Evolutionary conservation across 2,329 filamentous ascomycete species (phyloP), one percentile per base, ranked within the genome.

Genomic region (Fusarium secorum): DNA sequence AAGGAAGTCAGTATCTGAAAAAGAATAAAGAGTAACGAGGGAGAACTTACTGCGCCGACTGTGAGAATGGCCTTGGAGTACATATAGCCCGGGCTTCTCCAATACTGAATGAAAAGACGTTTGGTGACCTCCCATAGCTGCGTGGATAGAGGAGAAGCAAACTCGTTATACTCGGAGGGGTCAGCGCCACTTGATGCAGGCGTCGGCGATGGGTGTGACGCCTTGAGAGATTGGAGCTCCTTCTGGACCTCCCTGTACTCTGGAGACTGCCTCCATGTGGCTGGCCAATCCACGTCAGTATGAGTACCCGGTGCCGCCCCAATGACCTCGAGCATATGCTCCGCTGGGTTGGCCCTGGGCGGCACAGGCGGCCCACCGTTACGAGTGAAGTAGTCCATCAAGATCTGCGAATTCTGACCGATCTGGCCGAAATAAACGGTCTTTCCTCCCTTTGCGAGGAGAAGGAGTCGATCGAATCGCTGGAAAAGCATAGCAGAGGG

Each of bases 361-460:
- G 83, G 82, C 32, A 88, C 87, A 42, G 82, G 77, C 1, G 83
- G 81, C 3, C 85, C 88, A 17, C 89, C 90, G 59, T 91, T 89
- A 14, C 80, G 79, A 65, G 88, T 86, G 66, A 94, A 93, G 78
- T 90, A 90, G 54, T 81, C 80, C 5, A 86, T 83, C 66, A 91
- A 77, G 0, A 81, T 85, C 8, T 81, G 79, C 0, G 88, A 89
- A 66, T 88, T 84, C 4, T 85, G 74, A 4, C 89, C 89, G 26
- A 91, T 86, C 3, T 90, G 85, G 11, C 89, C 89, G 77, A 92
- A 92, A 75, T 93, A 93, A 5, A 92, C 89, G 0, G 89, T 91
- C 75, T 85, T 66, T 0, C 61, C 63, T 11, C 63, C 63, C 17
- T 66, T 66, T 0, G 61, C 61, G 3, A 66, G 61, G 0, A 66